phyloP scores from a whole-genome alignment of 129 eudicot species.

The Calendula officinalis region DNA sequence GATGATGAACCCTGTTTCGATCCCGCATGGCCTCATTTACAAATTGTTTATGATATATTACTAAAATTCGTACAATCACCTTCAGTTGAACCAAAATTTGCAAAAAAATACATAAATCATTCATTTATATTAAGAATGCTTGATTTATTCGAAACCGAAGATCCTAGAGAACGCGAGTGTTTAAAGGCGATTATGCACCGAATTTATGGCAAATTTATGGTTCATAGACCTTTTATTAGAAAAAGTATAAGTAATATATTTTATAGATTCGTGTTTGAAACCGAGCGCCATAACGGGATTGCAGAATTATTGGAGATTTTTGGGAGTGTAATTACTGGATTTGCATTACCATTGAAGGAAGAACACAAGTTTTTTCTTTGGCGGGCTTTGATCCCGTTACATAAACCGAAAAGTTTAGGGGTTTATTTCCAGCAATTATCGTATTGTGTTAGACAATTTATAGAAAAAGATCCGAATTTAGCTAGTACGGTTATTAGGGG shows the following conservation, averaged over 20 bases:
- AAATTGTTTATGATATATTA: constrained; percentile 75
- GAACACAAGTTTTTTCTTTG: constrained; percentile 84
- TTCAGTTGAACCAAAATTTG: constrained; percentile 71
- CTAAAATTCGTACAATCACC: constrained; percentile 70
- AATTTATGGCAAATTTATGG: constrained; percentile 9
- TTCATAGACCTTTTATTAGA: constrained; percentile 25
- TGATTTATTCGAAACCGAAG: constrained; percentile 75
- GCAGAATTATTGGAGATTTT: constrained; percentile 34
- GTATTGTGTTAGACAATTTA: constrained; percentile 71
- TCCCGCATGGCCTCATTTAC: constrained; percentile 88
- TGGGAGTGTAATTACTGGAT: constrained; percentile 83
- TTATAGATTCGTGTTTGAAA: constrained; percentile 61
- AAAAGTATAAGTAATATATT: constrained; percentile 66
- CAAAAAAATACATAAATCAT: constrained; percentile 74
- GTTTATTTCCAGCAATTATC: constrained; percentile 82
- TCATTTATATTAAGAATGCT: constrained; percentile 52
- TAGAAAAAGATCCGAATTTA: constrained; percentile 81
- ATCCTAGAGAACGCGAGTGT: constrained; percentile 81
- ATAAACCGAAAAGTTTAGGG: constrained; percentile 75
- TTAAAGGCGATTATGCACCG: constrained; percentile 72
- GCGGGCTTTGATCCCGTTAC: constrained; percentile 82
- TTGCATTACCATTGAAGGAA: constrained; percentile 83
- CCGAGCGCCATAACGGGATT: constrained; percentile 20
- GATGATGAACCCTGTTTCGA: constrained; percentile 74
- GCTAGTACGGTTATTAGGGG: constrained; percentile 69